Conservation (phyloP, 2,329 filamentous ascomycete genomes). For the Curvularia eragrostidis region DNA sequence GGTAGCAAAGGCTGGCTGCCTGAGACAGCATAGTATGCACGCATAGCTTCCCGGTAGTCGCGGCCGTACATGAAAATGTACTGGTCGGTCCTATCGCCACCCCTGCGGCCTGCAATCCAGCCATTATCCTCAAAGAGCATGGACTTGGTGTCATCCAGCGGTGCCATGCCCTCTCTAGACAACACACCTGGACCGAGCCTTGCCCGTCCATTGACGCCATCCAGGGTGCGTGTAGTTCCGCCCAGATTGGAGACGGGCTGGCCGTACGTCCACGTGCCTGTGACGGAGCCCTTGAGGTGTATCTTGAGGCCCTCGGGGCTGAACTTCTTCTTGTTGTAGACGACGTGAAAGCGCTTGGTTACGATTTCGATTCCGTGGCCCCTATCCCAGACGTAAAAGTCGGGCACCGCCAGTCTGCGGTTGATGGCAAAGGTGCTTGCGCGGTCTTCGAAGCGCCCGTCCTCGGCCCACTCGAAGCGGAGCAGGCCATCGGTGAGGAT, state of each 20-base stretch:
- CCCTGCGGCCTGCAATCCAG: constrained; percentile 58
- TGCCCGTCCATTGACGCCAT: constrained; percentile 60
- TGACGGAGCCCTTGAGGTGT: constrained; percentile 54
- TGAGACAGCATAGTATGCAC: constrained; percentile 62
- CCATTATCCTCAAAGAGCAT: constrained; percentile 65
- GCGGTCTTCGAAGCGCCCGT: constrained; percentile 67
- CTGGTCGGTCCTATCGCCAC: constrained; percentile 61
- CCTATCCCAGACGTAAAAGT: constrained; percentile 58
- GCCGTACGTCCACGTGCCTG: constrained; percentile 60
- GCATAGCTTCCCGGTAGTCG: constrained; percentile 63
- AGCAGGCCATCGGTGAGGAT: constrained; percentile 63
- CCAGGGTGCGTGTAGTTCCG: constrained; percentile 62
- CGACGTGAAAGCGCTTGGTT: constrained; percentile 62
- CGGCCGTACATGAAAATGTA: constrained; percentile 67
- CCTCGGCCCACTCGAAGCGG: constrained; percentile 68
- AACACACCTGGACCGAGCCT: constrained; percentile 60
- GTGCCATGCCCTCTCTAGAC: constrained; percentile 59
- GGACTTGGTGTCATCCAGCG: constrained; percentile 61
- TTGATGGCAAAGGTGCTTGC: constrained; percentile 68
- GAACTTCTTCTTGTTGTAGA: constrained; percentile 66
- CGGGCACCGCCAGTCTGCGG: constrained; percentile 56
- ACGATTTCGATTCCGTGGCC: constrained; percentile 61
- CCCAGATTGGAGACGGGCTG: constrained; percentile 53
- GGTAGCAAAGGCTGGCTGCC: constrained; percentile 64
- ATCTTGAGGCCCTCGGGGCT: constrained; percentile 58